A percentile compares a stretch with the other conserved stretches of the same genome.
Conservation (phyloP, 148 eudicot species). For the Dysphania ambrosioides region DNA sequence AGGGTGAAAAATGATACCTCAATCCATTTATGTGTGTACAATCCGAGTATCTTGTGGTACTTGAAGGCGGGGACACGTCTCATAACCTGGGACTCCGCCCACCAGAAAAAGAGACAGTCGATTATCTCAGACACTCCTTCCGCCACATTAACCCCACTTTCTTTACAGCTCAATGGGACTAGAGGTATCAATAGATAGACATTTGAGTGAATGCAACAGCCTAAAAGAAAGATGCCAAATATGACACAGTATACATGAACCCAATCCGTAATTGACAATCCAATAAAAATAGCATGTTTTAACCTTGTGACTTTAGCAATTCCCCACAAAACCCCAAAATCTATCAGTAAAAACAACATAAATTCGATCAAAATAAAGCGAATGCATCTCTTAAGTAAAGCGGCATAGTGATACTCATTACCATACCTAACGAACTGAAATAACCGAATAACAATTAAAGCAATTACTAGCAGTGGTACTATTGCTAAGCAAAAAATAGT, state of each 20-base stretch:
- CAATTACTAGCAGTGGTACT: neutral
- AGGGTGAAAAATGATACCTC: neutral
- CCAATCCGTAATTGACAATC: too few species aligned
- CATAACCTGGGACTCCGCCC: neutral
- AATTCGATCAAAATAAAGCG: neutral
- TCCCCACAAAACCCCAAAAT: neutral
- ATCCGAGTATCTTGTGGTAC: constrained; percentile 1
- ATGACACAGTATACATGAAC: neutral
- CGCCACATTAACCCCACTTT: constrained; percentile 11
- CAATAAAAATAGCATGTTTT: too few species aligned
- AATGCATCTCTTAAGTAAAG: neutral
- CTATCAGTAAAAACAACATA: neutral
- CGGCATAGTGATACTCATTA: neutral
- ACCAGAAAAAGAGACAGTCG: constrained; percentile 1
- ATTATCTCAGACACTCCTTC: constrained; percentile 6
- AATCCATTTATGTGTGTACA: neutral
- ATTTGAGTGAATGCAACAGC: neutral
- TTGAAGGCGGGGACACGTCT: constrained; percentile 3
- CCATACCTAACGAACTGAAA: neutral
- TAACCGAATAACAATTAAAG: neutral
- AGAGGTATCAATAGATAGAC: neutral
- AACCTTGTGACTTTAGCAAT: neutral
- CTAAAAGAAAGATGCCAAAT: neutral
- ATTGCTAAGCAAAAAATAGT: neutral
- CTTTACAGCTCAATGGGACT: neutral